A percentile compares a stretch with the other conserved stretches of the same genome.
These are phyloP conservation scores for Solanum infundibuliforme DNA, from an alignment of 257 asterid species.

Conservation along the genomic window DNA sequence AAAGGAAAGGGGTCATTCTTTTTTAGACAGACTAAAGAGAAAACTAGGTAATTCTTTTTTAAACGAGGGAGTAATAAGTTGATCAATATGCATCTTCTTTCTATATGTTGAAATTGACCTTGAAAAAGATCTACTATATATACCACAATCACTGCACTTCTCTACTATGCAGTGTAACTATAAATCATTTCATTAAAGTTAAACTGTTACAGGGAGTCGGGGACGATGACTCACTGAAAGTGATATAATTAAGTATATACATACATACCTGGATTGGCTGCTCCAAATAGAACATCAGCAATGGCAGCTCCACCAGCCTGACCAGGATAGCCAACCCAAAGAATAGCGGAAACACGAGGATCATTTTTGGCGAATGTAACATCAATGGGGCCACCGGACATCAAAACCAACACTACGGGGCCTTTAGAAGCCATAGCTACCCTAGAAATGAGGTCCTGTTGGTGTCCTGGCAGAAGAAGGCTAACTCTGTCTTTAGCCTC, in stretches of 20 bases:
- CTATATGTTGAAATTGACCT: not conserved
- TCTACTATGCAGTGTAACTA: no score
- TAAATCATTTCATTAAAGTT: not conserved
- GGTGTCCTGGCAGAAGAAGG: constrained; percentile 73
- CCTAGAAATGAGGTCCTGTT: constrained; percentile 71
- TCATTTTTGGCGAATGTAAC: constrained; percentile 65
- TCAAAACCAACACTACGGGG: constrained; percentile 51
- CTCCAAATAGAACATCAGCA: constrained; percentile 77
- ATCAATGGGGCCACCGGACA: constrained; percentile 88
- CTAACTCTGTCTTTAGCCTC: constrained; percentile 54
- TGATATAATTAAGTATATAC: not conserved
- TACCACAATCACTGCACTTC: not conserved
- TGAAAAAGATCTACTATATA: not conserved
- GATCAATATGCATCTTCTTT: not conserved
- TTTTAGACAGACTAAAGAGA: no score
- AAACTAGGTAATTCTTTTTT: no score
- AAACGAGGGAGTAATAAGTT: no score
- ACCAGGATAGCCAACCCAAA: constrained; percentile 96
- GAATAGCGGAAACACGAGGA: constrained; percentile 50
- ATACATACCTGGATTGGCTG: constrained; percentile 74
- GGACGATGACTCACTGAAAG: not conserved
- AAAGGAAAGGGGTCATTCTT: no score
- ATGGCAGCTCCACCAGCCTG: constrained; percentile 89
- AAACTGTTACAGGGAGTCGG: not conserved
- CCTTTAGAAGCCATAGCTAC: constrained; percentile 81